Evolutionary conservation across 768 basidiomycete genomes (phyloP), one percentile per base, ranked within the genome.

Genomic region (Agrocybe chaxingu): DNA sequence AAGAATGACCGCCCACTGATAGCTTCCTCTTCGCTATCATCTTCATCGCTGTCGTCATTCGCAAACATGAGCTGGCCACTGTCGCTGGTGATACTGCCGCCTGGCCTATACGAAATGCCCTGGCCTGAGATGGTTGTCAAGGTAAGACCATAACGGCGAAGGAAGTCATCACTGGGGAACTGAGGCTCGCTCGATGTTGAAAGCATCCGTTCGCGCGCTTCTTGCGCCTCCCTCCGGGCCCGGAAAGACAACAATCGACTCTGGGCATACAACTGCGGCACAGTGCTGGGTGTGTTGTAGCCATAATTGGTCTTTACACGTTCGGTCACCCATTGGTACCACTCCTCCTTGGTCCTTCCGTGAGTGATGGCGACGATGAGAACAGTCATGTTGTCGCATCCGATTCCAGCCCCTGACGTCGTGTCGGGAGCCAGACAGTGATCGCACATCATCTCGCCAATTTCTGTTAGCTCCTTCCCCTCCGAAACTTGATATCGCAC

Each of bases 361-460:
- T 89, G 80, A 31, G 95, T 78, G 40, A 99, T 68, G 6, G 92
- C 97, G 50, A 98, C 80, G 46, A 99, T 81, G 58, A 98, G 78
- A 43, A 97, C 74, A 0, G 97, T 99, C 97, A 99, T 99, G 73
- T 99, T 98, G 72, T 99, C 97, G 66, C 96, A 98, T 13, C 97
- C 97, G 55, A 98, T 91, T 9, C 97, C 97, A 39, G 84, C 83
- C 42, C 90, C 91, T 33, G 89, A 89, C 18, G 87, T 86, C 1
- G 91, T 90, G 65, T 97, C 93, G 1, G 95, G 95, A 18, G 97
- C 95, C 42, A 98, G 78, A 62, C 97, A 98, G 58, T 89, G 86
- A 52, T 92, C 88, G 68, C 95, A 96, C 57, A 98, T 84, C 61
- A 83, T 78, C 67, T 96, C 92, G 60, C 87, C 83, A 52, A 98